These are phyloP conservation scores for Lasiodiplodia theobromae DNA, from an alignment of 2,329 filamentous ascomycete genomes.

Conservation along the genomic window DNA sequence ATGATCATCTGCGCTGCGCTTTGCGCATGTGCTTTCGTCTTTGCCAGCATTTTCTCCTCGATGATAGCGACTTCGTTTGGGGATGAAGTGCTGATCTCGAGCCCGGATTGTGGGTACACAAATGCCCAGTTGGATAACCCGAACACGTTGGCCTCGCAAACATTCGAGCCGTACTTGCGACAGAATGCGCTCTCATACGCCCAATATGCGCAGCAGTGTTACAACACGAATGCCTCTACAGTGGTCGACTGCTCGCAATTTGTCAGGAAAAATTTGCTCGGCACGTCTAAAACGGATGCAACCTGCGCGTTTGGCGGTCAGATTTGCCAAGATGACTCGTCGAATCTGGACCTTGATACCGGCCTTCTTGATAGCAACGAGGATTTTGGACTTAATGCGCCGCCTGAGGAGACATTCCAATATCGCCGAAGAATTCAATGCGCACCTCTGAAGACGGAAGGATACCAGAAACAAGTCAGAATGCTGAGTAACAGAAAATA, in stretches of 20 bases:
- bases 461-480: neutral
- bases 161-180: neutral
- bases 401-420: conserved; percentile 30
- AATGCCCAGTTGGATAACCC: conserved; percentile 32
- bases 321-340: conserved; percentile 27
- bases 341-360: conserved; percentile 35
- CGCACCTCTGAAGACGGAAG: conserved; percentile 30
- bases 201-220: conserved; percentile 27
- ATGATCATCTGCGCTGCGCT: neutral
- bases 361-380: conserved; percentile 33
- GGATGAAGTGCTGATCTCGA: conserved; percentile 25
- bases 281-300: conserved; percentile 22
- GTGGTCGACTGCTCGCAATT: conserved; percentile 12
- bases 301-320: conserved; percentile 31
- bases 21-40: conserved; percentile 32
- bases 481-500: neutral
- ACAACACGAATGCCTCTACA: conserved; percentile 4
- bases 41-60: conserved; percentile 44
- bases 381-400: conserved; percentile 36
- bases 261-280: conserved; percentile 18
- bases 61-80: conserved; percentile 39
- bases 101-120: conserved; percentile 14
- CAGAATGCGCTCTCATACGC: conserved; percentile 5
- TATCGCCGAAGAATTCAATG: conserved; percentile 28
- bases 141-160: neutral